These are phyloP conservation scores for Daldinia vernicosa DNA, from an alignment of 495 filamentous ascomycete species.

Conservation along the genomic window DNA sequence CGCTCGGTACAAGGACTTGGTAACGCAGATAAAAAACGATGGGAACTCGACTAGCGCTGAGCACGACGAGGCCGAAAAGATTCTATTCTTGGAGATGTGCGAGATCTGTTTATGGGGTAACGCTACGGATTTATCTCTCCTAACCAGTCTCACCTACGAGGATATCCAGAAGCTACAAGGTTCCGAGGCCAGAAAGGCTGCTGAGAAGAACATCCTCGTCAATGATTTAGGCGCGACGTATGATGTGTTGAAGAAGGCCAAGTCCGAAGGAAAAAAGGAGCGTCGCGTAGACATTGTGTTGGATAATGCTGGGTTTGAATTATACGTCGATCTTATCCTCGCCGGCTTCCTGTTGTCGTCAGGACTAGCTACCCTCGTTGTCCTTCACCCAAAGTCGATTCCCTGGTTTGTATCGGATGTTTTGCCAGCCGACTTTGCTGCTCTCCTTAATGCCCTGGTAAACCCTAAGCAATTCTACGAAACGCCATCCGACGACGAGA, in stretches of 20 bases:
- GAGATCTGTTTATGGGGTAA: slow-evolving; percentile 99
- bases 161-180: slow-evolving; percentile 97
- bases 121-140: slow-evolving; percentile 90
- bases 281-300: slow-evolving; percentile 89
- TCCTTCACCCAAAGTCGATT: slow-evolving; percentile 92
- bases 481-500: slow-evolving; percentile 72
- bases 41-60: slow-evolving; percentile 53
- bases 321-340: slow-evolving; percentile 92
- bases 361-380: slow-evolving; percentile 82
- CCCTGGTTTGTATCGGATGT: slow-evolving; percentile 99
- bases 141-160: slow-evolving; percentile 90
- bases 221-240: slow-evolving; percentile 84
- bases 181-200: slow-evolving; percentile 79
- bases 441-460: slow-evolving; percentile 78
- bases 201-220: slow-evolving; percentile 87
- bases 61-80: slow-evolving; percentile 72
- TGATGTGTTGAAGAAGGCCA: slow-evolving; percentile 69
- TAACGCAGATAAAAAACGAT: slow-evolving; percentile 61
- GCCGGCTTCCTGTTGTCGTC: slow-evolving; percentile 86
- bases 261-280: slow-evolving; percentile 63
- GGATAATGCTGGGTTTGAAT: slow-evolving; percentile 96
- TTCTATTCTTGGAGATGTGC: slow-evolving; percentile 91
- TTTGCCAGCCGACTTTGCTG: slow-evolving; percentile 80
- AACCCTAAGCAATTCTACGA: slow-evolving; percentile 79
- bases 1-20: slow-evolving; percentile 70